These are phyloP conservation scores for Brassica rapa DNA, from an alignment of 345 rosid species.

Conservation along the genomic window DNA sequence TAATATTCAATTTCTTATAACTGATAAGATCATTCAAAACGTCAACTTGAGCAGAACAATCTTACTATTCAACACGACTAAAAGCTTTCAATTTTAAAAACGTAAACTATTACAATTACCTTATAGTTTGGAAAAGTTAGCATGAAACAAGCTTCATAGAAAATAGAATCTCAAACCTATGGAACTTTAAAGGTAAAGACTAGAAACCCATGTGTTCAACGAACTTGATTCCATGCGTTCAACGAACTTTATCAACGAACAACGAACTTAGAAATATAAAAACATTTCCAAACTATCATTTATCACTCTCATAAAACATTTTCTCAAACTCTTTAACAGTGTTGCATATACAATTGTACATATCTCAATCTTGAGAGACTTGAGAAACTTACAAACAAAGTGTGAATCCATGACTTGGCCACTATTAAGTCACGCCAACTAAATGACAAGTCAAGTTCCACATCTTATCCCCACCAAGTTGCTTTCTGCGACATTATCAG, in stretches of 20 bases:
- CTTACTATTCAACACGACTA: too few species aligned
- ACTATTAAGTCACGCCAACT: constrained; percentile 66
- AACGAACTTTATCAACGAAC: background rate
- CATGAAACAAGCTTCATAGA: too few species aligned
- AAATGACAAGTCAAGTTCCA: constrained; percentile 71
- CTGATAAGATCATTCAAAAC: too few species aligned
- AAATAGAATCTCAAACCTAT: too few species aligned
- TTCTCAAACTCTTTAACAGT: constrained; percentile 9
- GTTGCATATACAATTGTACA: constrained; percentile 24
- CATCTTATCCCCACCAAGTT: too few species aligned
- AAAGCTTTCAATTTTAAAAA: too few species aligned
- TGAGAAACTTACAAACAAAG: constrained; percentile 14
- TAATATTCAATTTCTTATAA: too few species aligned
- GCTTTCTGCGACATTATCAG: constrained; percentile 57
- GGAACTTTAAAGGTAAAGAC: too few species aligned
- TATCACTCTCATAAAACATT: constrained; percentile 7
- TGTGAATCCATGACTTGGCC: constrained; percentile 17
- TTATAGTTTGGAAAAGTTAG: too few species aligned
- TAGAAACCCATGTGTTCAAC: background rate
- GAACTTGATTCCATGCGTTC: background rate
- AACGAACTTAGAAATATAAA: background rate
- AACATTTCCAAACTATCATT: constrained; percentile 16
- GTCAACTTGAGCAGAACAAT: too few species aligned
- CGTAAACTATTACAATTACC: too few species aligned
- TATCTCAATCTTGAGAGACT: constrained; percentile 2